Evolutionary conservation across 106 monocot species (phyloP).

Genomic region (Phalaenopsis aphrodite): DNA sequence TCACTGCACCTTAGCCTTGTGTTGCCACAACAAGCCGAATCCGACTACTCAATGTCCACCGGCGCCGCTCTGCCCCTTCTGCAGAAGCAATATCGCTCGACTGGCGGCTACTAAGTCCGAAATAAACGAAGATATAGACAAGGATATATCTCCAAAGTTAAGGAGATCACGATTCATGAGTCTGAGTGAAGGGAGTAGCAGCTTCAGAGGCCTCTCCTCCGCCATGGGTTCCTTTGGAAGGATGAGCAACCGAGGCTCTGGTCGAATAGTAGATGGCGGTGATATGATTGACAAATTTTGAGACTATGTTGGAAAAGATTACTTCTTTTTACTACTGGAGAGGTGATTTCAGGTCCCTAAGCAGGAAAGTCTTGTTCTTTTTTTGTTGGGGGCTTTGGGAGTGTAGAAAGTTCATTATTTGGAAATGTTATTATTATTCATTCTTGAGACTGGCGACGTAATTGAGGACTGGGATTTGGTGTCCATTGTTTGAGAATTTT

Average conservation of each 20-base stretch:
- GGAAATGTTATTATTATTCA: neutral
- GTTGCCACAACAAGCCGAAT: constrained; percentile 89
- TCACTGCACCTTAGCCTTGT: constrained; percentile 74
- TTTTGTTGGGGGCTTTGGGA: neutral
- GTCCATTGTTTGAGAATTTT: neutral
- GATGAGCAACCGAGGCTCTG: constrained; percentile 41
- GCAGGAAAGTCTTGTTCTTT: neutral
- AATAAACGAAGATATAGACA: constrained; percentile 19
- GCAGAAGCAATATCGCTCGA: constrained; percentile 65
- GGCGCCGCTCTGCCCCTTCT: constrained; percentile 70
- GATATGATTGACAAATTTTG: constrained; percentile 47
- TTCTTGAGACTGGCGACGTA: too few species aligned
- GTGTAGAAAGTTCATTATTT: too few species aligned
- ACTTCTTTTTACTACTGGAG: neutral
- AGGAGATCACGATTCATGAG: constrained; percentile 37
- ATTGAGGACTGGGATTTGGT: neutral
- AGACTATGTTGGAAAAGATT: neutral
- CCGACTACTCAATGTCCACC: constrained; percentile 34
- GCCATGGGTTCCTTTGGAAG: constrained; percentile 64
- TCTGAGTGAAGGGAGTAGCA: constrained; percentile 80
- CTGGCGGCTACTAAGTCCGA: constrained; percentile 46
- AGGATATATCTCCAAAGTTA: constrained; percentile 21
- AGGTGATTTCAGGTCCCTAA: neutral
- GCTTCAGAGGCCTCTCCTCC: constrained; percentile 77
- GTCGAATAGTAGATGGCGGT: constrained; percentile 34